Evolutionary conservation across 1,284 basidiomycete genomes (phyloP).

Genomic region (Pseudozyma tsukubaensis): DNA sequence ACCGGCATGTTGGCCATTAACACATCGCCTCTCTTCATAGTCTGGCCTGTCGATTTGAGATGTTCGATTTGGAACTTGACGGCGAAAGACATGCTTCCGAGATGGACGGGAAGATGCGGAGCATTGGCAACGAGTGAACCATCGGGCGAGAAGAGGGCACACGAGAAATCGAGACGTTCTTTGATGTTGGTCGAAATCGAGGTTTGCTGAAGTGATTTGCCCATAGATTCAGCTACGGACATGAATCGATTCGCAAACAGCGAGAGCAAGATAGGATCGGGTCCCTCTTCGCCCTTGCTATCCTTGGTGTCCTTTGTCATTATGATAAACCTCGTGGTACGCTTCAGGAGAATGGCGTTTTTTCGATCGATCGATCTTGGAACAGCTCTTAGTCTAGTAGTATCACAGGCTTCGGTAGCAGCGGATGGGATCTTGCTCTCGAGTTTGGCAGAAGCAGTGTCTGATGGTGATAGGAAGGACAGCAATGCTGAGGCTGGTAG

Average conservation of each 20-base stretch:
- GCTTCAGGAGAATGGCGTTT: not conserved
- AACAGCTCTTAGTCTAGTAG: not conserved
- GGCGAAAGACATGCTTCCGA: slow-evolving; percentile 74
- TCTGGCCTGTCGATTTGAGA: slow-evolving; percentile 70
- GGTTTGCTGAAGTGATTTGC: slow-evolving; percentile 84
- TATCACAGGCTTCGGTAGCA: too few species aligned
- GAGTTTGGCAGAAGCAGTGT: too few species aligned
- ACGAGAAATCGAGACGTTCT: slow-evolving; percentile 85
- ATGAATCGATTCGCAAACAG: slow-evolving; percentile 92
- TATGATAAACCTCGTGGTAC: not conserved
- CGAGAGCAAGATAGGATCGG: slow-evolving; percentile 87
- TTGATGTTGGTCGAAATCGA: slow-evolving; percentile 92
- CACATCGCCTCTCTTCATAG: slow-evolving; percentile 83
- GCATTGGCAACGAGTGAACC: slow-evolving; percentile 92
- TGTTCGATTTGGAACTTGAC: slow-evolving; percentile 89
- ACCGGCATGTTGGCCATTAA: slow-evolving; percentile 89
- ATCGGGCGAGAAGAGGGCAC: slow-evolving; percentile 88
- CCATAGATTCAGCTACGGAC: slow-evolving; percentile 93
- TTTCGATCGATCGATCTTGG: too few species aligned
- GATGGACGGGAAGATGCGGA: slow-evolving; percentile 80
- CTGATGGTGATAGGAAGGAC: too few species aligned
- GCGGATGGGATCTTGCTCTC: too few species aligned
- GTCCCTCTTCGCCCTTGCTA: slow-evolving; percentile 59
- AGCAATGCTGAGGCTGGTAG: too few species aligned
- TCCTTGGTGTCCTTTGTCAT: slow-evolving; percentile 12